Conservation (phyloP, 1,284 basidiomycete species). For the Naganishia sp. region DNA sequence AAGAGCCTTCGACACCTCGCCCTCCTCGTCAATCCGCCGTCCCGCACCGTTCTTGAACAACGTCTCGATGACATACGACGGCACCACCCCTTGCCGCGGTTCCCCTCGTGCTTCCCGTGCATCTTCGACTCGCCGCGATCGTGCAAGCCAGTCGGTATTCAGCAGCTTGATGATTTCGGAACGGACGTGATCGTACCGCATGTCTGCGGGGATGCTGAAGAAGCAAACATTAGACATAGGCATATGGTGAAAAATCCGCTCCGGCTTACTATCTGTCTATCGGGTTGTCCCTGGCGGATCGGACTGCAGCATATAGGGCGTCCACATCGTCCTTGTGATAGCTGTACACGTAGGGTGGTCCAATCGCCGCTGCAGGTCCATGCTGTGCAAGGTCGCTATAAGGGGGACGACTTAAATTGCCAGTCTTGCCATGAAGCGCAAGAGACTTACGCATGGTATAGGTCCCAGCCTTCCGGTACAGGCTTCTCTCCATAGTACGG, state of each 20-base stretch:
- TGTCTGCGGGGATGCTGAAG: conserved; percentile 25
- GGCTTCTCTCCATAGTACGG: conserved; percentile 40
- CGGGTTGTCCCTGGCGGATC: conserved; percentile 17
- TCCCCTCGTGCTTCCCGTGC: conserved; percentile 15
- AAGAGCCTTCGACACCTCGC: background rate
- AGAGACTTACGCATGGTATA: conserved; percentile 33
- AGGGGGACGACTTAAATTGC: background rate
- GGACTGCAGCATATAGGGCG: conserved; percentile 16
- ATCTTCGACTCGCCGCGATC: conserved; percentile 11
- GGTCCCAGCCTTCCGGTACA: conserved; percentile 39
- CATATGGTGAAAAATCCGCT: background rate
- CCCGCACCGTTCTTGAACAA: conserved; percentile 2
- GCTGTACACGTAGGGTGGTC: conserved; percentile 48
- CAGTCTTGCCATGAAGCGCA: too few relatives aligned
- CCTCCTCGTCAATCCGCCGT: conserved; percentile 5
- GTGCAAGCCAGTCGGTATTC: conserved; percentile 9
- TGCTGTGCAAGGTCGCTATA: conserved; percentile 39
- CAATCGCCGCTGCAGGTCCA: conserved; percentile 44
- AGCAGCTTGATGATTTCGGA: conserved; percentile 15
- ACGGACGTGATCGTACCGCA: conserved; percentile 20
- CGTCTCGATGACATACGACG: conserved; percentile 13
- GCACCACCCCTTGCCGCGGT: conserved; percentile 2
- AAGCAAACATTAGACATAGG: background rate
- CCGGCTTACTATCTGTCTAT: conserved; percentile 33
- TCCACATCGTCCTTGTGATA: conserved; percentile 36